phyloP scores from a whole-genome alignment of 345 rosid species.

The Gossypium ekmanianum region DNA sequence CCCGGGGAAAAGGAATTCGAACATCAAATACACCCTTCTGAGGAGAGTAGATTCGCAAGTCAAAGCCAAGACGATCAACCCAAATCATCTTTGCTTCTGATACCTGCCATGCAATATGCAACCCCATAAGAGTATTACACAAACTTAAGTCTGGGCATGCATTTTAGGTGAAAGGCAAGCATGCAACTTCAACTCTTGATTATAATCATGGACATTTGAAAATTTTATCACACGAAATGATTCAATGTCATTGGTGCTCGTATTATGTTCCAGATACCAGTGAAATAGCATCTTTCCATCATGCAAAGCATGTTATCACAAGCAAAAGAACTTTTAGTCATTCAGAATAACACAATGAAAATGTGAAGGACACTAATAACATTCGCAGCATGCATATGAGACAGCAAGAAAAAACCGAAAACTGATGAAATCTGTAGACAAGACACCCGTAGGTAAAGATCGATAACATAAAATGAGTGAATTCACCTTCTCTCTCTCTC shows the following conservation, averaged over 20 bases:
- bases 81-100: conserved; percentile 79
- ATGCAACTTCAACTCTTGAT: not conserved
- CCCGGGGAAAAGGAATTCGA: conserved; percentile 81
- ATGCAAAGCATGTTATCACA: not conserved
- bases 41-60: conserved; percentile 59
- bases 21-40: conserved; percentile 52
- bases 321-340: not conserved
- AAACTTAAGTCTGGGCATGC: not conserved
- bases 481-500: not conserved
- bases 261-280: not conserved
- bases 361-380: not conserved
- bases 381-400: not conserved
- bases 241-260: not conserved
- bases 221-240: not conserved
- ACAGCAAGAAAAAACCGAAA: not conserved
- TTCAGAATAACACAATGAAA: not conserved
- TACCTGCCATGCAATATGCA: conserved; percentile 42
- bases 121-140: conserved; percentile 9
- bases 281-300: not conserved
- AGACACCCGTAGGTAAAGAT: not conserved
- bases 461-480: not conserved
- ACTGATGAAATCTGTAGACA: not conserved
- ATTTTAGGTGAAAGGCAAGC: not conserved
- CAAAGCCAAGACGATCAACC: conserved; percentile 87
- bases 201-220: not conserved